Base-by-base conservation (phyloP, 2,329 filamentous ascomycete genomes). In the Penicillium sp. region DNA sequence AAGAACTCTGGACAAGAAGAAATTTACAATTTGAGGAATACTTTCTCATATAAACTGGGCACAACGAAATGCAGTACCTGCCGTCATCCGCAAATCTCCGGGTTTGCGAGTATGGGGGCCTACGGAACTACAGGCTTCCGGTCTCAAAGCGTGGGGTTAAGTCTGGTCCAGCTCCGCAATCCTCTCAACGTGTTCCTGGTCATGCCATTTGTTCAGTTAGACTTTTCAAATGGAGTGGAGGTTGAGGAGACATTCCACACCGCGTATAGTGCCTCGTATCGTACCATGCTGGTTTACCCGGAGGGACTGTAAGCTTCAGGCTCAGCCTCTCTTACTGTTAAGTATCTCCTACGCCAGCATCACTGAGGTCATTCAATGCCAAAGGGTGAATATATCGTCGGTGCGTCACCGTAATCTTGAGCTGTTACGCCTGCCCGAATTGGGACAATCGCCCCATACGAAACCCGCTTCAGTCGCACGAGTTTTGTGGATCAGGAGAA, bases 81-180 rank as follows among this genome's bases (percentile, higher is more conserved):
- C 47, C 51, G 49, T 53, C 54, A 56, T 55, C 54, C 51, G 44
- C 42, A 47, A 50, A 49, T 49, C 47, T 50, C 50, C 49, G 49
- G 51, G 47, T 50, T 49, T 38, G 22, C 36, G 27, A 50, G 43
- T 50, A 55, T 47, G 40, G 55, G 51, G 55, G 44, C 43, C 43
- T 49, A 43, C 42, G 49, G 46, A 26, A 49, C 44, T 44, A 44
- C 49, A 46, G 44, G 44, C 8, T 22, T 18, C 18, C 20, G 35
- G 35, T 24, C 35, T 23, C 35, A 39, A 45, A 28, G 44, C 47
- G 41, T 52, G 47, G 50, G 40, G 49, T 40, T 31, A 34, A 35
- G 42, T 44, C 45, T 40, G 44, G 34, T 23, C 14, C 20, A 40
- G 24, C 41, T 45, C 27, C 45, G 48, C 39, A 13, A 6, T 42